Conservation (phyloP, 2,329 filamentous ascomycete species). For the Didymellaceae sp. region DNA sequence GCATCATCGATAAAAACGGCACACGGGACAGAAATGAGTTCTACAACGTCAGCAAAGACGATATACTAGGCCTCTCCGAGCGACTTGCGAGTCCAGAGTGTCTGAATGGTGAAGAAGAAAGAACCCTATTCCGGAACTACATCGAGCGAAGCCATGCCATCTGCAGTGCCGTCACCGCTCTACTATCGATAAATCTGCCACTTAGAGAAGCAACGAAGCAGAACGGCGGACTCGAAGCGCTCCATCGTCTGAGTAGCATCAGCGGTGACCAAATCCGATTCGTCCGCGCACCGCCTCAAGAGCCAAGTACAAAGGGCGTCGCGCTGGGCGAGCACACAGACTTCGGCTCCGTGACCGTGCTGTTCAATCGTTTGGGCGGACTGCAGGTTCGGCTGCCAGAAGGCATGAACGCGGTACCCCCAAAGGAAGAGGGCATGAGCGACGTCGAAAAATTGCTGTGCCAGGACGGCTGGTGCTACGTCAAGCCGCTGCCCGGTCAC, state of each 20-base stretch:
- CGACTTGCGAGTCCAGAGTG: not conserved
- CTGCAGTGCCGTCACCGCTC: slow-evolving; percentile 53
- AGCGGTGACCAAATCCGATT: slow-evolving; percentile 64
- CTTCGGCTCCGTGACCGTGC: slow-evolving; percentile 62
- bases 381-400: slow-evolving; percentile 59
- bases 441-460: slow-evolving; percentile 22
- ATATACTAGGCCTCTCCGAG: slow-evolving; percentile 52
- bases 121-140: slow-evolving; percentile 50
- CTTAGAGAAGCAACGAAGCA: slow-evolving; percentile 36
- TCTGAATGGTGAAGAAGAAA: not conserved
- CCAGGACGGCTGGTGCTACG: slow-evolving; percentile 57
- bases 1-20: slow-evolving; percentile 56
- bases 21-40: slow-evolving; percentile 61
- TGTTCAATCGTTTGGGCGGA: slow-evolving; percentile 64
- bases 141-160: slow-evolving; percentile 55
- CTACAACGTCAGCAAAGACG: slow-evolving; percentile 64
- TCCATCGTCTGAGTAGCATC: slow-evolving; percentile 53
- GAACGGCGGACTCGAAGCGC: slow-evolving; percentile 49
- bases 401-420: slow-evolving; percentile 19
- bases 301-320: slow-evolving; percentile 25
- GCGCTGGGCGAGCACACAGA: slow-evolving; percentile 63
- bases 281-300: slow-evolving; percentile 57
- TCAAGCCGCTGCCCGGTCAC: slow-evolving; percentile 58
- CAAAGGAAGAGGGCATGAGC: not conserved
- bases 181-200: slow-evolving; percentile 54